Conservation (phyloP, 768 basidiomycete species). For the Mycena vitilis region DNA sequence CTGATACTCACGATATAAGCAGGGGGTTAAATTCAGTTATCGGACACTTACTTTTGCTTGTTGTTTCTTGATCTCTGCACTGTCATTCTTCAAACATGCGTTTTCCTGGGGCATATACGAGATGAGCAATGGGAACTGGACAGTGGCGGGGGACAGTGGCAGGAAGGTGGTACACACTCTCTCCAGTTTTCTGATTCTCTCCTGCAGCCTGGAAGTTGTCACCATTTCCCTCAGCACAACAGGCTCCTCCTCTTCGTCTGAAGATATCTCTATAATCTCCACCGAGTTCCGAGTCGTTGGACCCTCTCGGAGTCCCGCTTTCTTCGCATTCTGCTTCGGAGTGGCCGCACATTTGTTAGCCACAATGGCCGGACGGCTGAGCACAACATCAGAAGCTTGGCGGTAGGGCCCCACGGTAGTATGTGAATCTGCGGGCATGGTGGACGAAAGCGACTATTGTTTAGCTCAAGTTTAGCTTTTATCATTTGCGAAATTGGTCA, state of each 20-base stretch:
- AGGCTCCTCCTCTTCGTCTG: conserved; percentile 32
- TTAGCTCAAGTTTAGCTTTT: too few relatives aligned
- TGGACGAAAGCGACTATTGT: background rate
- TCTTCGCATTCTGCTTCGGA: conserved; percentile 11
- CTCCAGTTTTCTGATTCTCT: conserved; percentile 22
- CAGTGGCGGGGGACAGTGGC: too few relatives aligned
- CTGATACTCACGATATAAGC: background rate
- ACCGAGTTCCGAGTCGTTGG: conserved; percentile 9
- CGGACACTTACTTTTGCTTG: conserved; percentile 11
- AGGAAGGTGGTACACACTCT: background rate
- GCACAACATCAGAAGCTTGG: conserved; percentile 7
- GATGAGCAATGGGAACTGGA: background rate
- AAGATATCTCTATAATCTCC: conserved; percentile 33
- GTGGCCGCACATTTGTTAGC: conserved; percentile 2
- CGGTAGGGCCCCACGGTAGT: conserved; percentile 2
- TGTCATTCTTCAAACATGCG: conserved; percentile 23
- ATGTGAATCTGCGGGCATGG: conserved; percentile 25
- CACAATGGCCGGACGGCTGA: background rate
- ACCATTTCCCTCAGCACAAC: background rate
- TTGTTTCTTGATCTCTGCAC: conserved; percentile 26
- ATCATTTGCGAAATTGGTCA: background rate
- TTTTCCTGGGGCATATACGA: conserved; percentile 23
- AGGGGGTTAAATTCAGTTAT: too few relatives aligned
- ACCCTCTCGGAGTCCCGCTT: conserved; percentile 28
- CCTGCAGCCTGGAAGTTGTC: conserved; percentile 26